Evolutionary conservation across 768 basidiomycete species (phyloP).

Genomic region (Fomitopsis pulvina): DNA sequence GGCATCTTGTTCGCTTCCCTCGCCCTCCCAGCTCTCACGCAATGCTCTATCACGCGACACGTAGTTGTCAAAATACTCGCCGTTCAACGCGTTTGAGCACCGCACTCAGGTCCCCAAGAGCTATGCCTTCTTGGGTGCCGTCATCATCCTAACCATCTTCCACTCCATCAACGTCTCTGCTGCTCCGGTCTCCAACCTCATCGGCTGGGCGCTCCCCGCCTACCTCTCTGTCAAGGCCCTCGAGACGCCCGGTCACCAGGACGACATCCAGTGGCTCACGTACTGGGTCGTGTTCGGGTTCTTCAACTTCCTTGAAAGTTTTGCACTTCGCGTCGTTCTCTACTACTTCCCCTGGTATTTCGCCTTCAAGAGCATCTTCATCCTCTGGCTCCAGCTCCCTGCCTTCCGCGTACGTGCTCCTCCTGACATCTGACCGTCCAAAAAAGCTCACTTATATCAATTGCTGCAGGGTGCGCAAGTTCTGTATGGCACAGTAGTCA

Average conservation of each 20-base stretch:
- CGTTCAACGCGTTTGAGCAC: constrained; percentile 78
- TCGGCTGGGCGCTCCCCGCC: constrained; percentile 92
- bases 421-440: constrained; percentile 3
- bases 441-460: constrained; percentile 2
- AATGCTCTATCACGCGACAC: constrained; percentile 15
- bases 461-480: constrained; percentile 72
- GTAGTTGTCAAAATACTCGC: constrained; percentile 81
- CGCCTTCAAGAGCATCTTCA: constrained; percentile 85
- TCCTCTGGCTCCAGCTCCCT: constrained; percentile 88
- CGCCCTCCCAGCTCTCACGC: not conserved
- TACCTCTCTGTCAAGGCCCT: constrained; percentile 95
- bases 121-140: constrained; percentile 73
- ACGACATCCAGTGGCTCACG: constrained; percentile 94
- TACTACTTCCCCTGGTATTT: constrained; percentile 96
- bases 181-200: constrained; percentile 85
- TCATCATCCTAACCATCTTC: constrained; percentile 59
- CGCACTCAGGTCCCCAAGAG: constrained; percentile 92
- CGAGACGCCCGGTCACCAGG: constrained; percentile 74
- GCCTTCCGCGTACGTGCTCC: constrained; percentile 65
- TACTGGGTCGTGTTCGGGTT: constrained; percentile 96
- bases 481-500: constrained; percentile 69
- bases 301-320: constrained; percentile 88
- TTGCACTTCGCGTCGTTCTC: constrained; percentile 76
- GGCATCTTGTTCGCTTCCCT: constrained; percentile 16
- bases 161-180: constrained; percentile 91